phyloP scores from a whole-genome alignment of 441 rosid genomes.

The Adansonia grandidieri region DNA sequence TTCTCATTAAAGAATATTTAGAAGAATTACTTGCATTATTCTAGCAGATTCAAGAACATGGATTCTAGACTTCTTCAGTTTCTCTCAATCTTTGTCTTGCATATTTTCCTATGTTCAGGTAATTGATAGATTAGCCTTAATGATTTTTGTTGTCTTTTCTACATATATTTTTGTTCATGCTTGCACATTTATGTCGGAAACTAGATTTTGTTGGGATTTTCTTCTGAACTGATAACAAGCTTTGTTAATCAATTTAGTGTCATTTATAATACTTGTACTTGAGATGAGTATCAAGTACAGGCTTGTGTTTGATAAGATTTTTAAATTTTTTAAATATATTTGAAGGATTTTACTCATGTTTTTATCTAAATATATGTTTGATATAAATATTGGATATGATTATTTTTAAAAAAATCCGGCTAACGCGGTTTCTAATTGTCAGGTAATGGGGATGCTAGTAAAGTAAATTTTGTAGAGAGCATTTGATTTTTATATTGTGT shows the following conservation, averaged over 20 bases:
- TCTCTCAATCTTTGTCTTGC: slow-evolving; percentile 50
- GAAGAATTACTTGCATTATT: neutral
- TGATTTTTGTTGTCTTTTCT: neutral
- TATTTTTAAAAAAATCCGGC: too few relatives aligned
- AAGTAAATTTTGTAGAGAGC: too few relatives aligned
- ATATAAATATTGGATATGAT: too few relatives aligned
- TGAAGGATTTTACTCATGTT: too few relatives aligned
- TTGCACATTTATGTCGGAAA: neutral
- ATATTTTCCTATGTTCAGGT: slow-evolving; percentile 67
- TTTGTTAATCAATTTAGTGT: neutral
- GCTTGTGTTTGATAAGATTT: too few relatives aligned
- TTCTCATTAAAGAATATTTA: slow-evolving; percentile 26
- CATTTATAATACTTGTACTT: neutral
- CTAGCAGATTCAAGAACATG: slow-evolving; percentile 43
- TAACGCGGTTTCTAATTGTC: too few relatives aligned
- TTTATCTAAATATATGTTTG: too few relatives aligned
- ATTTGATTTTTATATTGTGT: too few relatives aligned
- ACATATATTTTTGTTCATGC: neutral
- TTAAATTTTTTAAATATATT: too few relatives aligned
- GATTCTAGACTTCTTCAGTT: slow-evolving; percentile 41
- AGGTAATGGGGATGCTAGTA: too few relatives aligned
- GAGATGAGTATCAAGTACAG: neutral
- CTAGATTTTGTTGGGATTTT: neutral
- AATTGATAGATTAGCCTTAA: slow-evolving; percentile 19
- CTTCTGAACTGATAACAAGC: neutral